Evolutionary conservation across 306 rosid genomes (phyloP).

Genomic region (Trichosanthes cucumerina): DNA sequence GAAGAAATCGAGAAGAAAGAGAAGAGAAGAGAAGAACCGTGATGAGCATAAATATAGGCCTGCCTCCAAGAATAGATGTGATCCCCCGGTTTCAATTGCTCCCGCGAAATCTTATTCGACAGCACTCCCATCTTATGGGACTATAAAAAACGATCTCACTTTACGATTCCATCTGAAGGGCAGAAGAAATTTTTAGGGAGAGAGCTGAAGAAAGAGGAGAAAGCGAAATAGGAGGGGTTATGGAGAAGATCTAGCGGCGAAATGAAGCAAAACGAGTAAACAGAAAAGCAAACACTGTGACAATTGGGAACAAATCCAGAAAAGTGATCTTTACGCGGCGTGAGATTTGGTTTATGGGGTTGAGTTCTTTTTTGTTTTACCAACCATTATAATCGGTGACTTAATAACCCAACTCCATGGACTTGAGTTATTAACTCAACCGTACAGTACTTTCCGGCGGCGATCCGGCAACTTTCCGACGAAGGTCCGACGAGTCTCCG

Average conservation of each 20-base stretch:
- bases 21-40: conserved; percentile 31
- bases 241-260: not conserved
- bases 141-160: not conserved
- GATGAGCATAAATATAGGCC: conserved; percentile 63
- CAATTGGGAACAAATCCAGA: not conserved
- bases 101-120: conserved; percentile 41
- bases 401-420: no score
- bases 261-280: not conserved
- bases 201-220: not conserved
- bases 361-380: no score
- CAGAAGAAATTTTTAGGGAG: not conserved
- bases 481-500: no score
- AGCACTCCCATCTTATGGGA: conserved; percentile 39
- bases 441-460: no score
- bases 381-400: no score
- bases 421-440: no score
- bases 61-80: conserved; percentile 77
- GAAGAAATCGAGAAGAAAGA: not conserved
- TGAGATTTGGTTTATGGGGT: no score
- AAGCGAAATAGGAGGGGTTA: not conserved
- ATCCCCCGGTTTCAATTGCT: conserved; percentile 47
- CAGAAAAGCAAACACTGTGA: not conserved
- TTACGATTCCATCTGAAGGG: not conserved
- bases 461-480: no score
- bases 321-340: no score